Evolutionary conservation across 495 filamentous ascomycete genomes (phyloP).

Genomic region (Hypoxylon fuscum): DNA sequence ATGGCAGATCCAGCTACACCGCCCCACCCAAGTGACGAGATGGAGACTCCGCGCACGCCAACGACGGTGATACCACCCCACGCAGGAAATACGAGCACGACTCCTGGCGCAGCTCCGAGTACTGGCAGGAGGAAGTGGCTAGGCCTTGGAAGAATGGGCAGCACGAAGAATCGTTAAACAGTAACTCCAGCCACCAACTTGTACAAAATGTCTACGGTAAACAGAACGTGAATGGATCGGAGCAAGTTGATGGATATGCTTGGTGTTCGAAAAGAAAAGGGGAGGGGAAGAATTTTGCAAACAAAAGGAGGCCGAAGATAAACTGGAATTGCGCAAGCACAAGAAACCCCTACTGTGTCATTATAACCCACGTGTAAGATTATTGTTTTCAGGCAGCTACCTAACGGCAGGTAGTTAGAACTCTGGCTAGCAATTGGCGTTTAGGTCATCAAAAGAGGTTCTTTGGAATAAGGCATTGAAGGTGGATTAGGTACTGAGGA

Average conservation of each 20-base stretch:
- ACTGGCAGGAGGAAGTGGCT: conserved; percentile 52
- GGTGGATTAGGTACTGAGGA: neutral
- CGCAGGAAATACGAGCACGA: conserved; percentile 6
- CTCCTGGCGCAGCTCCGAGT: conserved; percentile 18
- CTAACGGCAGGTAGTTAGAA: neutral
- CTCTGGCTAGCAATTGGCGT: conserved; percentile 1
- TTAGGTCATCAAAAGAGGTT: too few relatives aligned
- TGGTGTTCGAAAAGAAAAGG: neutral
- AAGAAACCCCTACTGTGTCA: neutral
- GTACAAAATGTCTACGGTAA: conserved; percentile 5
- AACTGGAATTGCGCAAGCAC: conserved; percentile 28
- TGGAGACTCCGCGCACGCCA: conserved; percentile 9
- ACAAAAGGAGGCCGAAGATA: conserved; percentile 4
- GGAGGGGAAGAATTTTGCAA: neutral
- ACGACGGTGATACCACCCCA: conserved; percentile 17
- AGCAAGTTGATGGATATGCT: neutral
- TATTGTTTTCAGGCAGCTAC: conserved; percentile 2
- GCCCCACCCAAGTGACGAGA: conserved; percentile 9
- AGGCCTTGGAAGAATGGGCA: conserved; percentile 47
- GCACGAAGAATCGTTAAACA: conserved; percentile 43
- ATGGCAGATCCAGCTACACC: conserved; percentile 14
- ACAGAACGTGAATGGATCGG: neutral
- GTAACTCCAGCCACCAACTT: neutral
- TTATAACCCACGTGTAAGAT: conserved; percentile 11
- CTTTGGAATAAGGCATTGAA: conserved; percentile 5